These are phyloP conservation scores for Yamadazyma siamensis DNA, from an alignment of 1,139 yeast species.

Conservation along the genomic window DNA sequence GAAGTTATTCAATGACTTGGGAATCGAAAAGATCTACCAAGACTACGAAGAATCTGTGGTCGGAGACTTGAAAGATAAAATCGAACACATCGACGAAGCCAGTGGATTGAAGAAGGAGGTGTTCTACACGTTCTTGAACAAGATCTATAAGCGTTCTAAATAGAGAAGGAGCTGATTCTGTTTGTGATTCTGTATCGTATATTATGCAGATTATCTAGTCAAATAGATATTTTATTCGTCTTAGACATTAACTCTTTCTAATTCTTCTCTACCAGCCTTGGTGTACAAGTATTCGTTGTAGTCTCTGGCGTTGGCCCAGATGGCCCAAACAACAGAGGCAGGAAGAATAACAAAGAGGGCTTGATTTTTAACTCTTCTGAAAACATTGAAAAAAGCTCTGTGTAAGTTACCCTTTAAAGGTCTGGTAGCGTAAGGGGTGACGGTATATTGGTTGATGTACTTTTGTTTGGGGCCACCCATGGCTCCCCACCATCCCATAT, in stretches of 20 bases:
- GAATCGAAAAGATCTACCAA: conserved; percentile 66
- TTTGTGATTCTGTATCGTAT: background rate
- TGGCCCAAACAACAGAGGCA: conserved; percentile 72
- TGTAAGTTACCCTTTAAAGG: conserved; percentile 86
- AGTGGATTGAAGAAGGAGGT: conserved; percentile 90
- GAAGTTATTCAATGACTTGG: conserved; percentile 69
- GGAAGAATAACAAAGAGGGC: conserved; percentile 77
- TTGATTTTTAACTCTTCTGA: conserved; percentile 92
- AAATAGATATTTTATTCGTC: conserved; percentile 1
- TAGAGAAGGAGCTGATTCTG: conserved; percentile 23
- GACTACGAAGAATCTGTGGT: conserved; percentile 83
- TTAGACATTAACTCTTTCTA: conserved; percentile 74
- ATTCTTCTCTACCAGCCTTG: conserved; percentile 95
- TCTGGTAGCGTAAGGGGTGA: conserved; percentile 90
- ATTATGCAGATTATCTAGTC: too few species aligned
- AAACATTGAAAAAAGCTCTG: conserved; percentile 86
- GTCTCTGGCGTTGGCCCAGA: conserved; percentile 86
- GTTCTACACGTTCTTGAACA: conserved; percentile 75
- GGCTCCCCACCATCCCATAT: conserved; percentile 98
- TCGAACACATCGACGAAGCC: conserved; percentile 74
- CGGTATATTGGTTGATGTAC: conserved; percentile 79
- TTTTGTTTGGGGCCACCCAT: conserved; percentile 86
- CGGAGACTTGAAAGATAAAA: conserved; percentile 57
- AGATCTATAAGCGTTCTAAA: conserved; percentile 92
- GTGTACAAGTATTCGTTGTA: conserved; percentile 95